Evolutionary conservation across 2,329 filamentous ascomycete species (phyloP), one percentile per base, ranked within the genome.

Genomic region (Niveomyces coronatus): DNA sequence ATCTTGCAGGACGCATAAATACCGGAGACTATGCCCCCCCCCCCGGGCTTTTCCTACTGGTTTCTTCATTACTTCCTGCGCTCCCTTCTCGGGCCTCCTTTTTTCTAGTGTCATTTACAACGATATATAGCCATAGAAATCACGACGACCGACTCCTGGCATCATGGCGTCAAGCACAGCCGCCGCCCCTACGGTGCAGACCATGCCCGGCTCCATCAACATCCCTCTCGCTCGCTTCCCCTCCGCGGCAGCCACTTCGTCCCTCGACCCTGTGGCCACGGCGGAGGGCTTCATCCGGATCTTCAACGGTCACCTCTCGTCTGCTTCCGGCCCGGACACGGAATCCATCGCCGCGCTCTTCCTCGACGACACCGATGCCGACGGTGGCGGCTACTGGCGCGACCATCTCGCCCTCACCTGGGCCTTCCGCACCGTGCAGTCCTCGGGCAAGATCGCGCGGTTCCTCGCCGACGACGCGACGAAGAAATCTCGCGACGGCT

Each of bases 361-460:
- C 35, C 47, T 49, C 18, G 41, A 45, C 3, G 55, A 67, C n/a
- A n/a, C n/a, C n/a, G n/a, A n/a, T n/a, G n/a, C n/a, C n/a, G n/a
- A n/a, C n/a, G n/a, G n/a, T n/a, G n/a, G n/a, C 27, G 63, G 65
- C 39, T 71, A 64, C 55, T 74, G 70, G 70, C 64, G 71, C 13
- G 71, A 76, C 49, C 67, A 71, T 35, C 57, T 75, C 2, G 63
- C 63, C 14, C 51, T 74, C 3, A 62, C 66, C 1, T 75, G 69
- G 70, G 64, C 68, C 37, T 62, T 69, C 28, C 67, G 60, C 40
- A 69, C 65, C 6, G 45, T 69, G 3, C 58, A 65, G 27, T 31
- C 30, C 8, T 31, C 36, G 0, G 23, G 18, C 32, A 32, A 28
- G 7, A 42, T 42, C 23, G 36, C 36, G 3, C 13, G 11, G 7